A percentile compares a stretch with the other conserved stretches of the same genome.
These are phyloP conservation scores for Candida ovalis DNA, from an alignment of 805 yeast species.

Conservation along the genomic window DNA sequence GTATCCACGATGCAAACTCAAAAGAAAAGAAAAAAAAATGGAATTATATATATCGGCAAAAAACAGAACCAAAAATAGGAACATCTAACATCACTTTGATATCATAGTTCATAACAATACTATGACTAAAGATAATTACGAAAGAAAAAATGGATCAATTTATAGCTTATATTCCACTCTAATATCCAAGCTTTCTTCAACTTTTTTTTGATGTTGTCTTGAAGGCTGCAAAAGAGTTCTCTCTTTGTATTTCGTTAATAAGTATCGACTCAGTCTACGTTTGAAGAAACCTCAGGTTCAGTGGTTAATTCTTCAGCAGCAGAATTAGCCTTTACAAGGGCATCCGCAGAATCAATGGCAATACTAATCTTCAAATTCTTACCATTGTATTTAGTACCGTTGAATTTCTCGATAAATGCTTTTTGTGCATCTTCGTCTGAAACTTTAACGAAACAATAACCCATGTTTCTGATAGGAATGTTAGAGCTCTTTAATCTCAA, in stretches of 20 bases:
- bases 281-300: constrained; percentile 5
- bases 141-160: not conserved
- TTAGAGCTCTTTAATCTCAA: constrained; percentile 43
- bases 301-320: constrained; percentile 25
- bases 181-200: not conserved
- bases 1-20: not conserved
- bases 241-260: no score
- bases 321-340: constrained; percentile 13
- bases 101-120: not conserved
- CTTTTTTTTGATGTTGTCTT: not conserved
- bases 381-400: constrained; percentile 64
- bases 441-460: constrained; percentile 62
- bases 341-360: constrained; percentile 58
- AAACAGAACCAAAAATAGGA: not conserved
- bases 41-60: not conserved
- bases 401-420: constrained; percentile 54
- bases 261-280: not conserved
- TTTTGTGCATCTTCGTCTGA: constrained; percentile 42
- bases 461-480: constrained; percentile 50
- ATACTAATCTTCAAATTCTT: constrained; percentile 63
- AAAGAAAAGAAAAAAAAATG: not conserved
- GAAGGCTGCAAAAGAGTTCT: not conserved
- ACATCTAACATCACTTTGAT: no score
- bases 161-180: not conserved
- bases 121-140: not conserved